Evolutionary conservation across 768 basidiomycete genomes (phyloP), one percentile per base, ranked within the genome.

Genomic region (Tubosaeta sp.): DNA sequence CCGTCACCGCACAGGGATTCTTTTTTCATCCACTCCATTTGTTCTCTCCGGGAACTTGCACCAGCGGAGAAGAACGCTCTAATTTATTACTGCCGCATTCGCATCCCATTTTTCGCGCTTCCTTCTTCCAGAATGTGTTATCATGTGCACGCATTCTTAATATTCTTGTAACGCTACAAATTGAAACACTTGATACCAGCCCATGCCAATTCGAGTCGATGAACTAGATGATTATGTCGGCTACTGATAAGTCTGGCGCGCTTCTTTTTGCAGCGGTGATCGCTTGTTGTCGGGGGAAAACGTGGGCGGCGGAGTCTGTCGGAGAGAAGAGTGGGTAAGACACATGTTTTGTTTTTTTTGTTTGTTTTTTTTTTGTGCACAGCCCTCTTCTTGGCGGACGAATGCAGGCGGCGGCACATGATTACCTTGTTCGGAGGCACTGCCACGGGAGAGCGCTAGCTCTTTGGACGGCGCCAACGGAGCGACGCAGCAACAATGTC

Each of bases 61-160:
- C 44, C 51, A 59, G 46, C 44, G 56, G 55, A 60, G 56, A 54
- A 52, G 60, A 35, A 36, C 25, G 52, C 46, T 48, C 48, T 69
- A 54, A 59, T 69, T 48, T 57, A 58, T 53, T 49, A 30, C 36
- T 52, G 49, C 54, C 44, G 30, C 57, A 59, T 57, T 49, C 66
- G 59, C 55, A 56, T 45, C 61, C 55, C 49, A 52, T 16, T n/a
- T n/a, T 31, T 41, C 48, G 31, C 38, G 9, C 41, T 32, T 59
- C 34, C 48, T 24, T 58, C 47, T 40, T 38, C 19, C 32, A 35
- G 30, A 45, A 50, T 31, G 27, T 42, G 41, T 29, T n/a, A n/a
- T n/a, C n/a, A n/a, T n/a, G 21, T 21, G 1, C 38, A 22, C 13
- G 44, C 16, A 24, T 27, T 22, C 32, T 46, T 34, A 47, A 41